Base-by-base conservation (phyloP, 208 protist species). In the Acanthamoeba lenticulata region DNA sequence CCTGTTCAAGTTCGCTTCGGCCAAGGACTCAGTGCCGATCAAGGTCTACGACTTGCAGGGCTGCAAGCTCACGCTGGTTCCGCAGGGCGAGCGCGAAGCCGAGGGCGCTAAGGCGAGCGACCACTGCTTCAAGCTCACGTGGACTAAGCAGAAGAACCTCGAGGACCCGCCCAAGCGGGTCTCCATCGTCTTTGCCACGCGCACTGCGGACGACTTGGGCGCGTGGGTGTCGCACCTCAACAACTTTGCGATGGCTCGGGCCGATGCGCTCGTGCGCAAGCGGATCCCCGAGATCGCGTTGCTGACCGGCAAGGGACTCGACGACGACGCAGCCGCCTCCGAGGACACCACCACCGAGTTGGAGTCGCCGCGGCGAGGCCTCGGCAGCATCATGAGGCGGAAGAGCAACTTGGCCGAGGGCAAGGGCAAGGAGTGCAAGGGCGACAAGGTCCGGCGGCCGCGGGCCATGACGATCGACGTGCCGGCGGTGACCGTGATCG, bases 171-270 rank as follows among this genome's bases (percentile, higher is more conserved):
- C 65, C 29, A 17, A 74, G 34, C 21, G 42, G 65, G 0, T 5
- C 5, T 13, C 34, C 15, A 29, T 55, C 1, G n/a, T 40, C 42
- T 85, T 85, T n/a, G 17, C 74, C 74, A 55, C 44, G 5, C 36
- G 44, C 32, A n/a, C 65, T 42, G 74, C 47, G 74, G 74, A 85
- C 27, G 74, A 85, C 3, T 21, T 85, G 13, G 44, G 74, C 11
- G n/a, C n/a, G 19, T 85, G 74, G 74, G n/a, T 85, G n/a, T 85
- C 74, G 2, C 74, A 85, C 17, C 74, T 85, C 44, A 85, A 85
- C 42, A 85, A 85, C 74, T 85, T 85, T 21, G 74, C 44, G 15
- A 9, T 85, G 21, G 74, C 7, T 13, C 36, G 74, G 13, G 44
- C 74, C 7, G 42, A 85, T 19, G 74, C 74, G 17, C 24, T 85